A percentile compares a stretch with the other conserved stretches of the same genome.
Evolutionary conservation across 208 protist species (phyloP).

Genomic region (Trypanosoma melophagium): DNA sequence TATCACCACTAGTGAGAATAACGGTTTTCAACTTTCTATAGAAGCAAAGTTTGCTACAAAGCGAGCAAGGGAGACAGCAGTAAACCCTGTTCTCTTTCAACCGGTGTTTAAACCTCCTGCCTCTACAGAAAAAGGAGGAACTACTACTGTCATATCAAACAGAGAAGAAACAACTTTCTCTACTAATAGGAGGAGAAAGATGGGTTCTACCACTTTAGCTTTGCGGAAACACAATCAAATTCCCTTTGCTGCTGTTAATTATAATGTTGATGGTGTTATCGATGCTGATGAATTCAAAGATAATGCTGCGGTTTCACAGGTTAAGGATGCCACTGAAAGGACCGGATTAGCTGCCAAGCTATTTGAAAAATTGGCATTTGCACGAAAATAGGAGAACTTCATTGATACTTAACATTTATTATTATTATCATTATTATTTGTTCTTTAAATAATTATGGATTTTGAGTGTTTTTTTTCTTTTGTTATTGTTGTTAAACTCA

Average conservation of each 20-base stretch:
- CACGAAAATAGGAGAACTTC: neutral
- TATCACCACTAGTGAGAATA: neutral
- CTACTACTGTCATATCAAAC: neutral
- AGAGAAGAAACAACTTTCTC: neutral
- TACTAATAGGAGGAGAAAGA: neutral
- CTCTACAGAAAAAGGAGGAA: neutral
- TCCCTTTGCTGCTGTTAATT: too few species aligned
- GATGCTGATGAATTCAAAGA: neutral
- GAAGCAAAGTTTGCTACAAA: neutral
- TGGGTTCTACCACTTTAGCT: neutral
- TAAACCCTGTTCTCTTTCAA: neutral
- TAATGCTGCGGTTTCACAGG: neutral
- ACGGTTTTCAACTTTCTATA: neutral
- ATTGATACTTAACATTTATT: slow-evolving; percentile 2
- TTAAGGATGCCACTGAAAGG: neutral
- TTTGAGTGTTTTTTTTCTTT: too few species aligned
- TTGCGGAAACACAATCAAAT: neutral
- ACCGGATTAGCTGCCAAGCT: neutral
- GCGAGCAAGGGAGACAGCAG: neutral
- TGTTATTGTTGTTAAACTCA: neutral
- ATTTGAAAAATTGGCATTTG: slow-evolving; percentile 22
- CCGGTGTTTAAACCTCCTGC: slow-evolving; percentile 9
- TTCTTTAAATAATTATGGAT: neutral
- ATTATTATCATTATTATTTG: slow-evolving; percentile 5
- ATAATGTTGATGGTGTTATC: neutral